Evolutionary conservation across 352 stramenopile species (phyloP).

Genomic region (Globisporangium emineosum): DNA sequence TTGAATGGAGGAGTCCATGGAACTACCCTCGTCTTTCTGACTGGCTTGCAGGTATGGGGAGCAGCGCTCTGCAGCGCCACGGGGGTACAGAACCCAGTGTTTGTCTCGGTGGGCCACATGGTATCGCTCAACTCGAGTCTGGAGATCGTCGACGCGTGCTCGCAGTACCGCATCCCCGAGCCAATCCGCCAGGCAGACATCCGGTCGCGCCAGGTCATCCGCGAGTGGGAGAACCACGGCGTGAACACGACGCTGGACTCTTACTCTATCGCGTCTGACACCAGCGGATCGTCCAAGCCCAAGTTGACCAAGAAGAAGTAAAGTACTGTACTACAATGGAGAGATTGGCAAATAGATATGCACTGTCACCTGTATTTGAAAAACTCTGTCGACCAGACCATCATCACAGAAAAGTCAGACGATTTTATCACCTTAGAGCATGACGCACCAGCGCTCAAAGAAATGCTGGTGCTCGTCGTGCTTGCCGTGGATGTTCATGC

Average conservation of each 20-base stretch:
- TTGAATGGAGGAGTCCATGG: neutral
- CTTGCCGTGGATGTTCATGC: conserved; percentile 53
- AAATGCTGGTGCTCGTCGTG: conserved; percentile 59
- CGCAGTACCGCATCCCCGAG: conserved; percentile 71
- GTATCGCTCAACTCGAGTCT: conserved; percentile 66
- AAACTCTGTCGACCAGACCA: too few species aligned
- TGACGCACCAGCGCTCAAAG: conserved; percentile 67
- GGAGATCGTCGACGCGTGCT: conserved; percentile 52
- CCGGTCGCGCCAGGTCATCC: conserved; percentile 71
- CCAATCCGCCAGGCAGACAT: conserved; percentile 85
- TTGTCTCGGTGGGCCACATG: conserved; percentile 78
- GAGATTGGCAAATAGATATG: neutral
- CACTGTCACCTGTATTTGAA: too few species aligned
- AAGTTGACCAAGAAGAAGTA: conserved; percentile 7
- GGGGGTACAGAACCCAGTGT: conserved; percentile 75
- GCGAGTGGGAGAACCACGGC: conserved; percentile 48
- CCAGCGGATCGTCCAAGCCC: neutral
- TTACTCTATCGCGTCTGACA: conserved; percentile 15
- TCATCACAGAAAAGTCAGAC: neutral
- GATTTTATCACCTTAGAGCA: conserved; percentile 31
- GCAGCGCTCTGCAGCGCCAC: conserved; percentile 60
- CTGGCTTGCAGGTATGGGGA: conserved; percentile 47
- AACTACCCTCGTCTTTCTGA: neutral
- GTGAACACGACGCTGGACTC: conserved; percentile 59
- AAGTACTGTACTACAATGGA: neutral